These are phyloP conservation scores for Xylariomycetidae sp. DNA, from an alignment of 2,329 filamentous ascomycete species.

Conservation along the genomic window DNA sequence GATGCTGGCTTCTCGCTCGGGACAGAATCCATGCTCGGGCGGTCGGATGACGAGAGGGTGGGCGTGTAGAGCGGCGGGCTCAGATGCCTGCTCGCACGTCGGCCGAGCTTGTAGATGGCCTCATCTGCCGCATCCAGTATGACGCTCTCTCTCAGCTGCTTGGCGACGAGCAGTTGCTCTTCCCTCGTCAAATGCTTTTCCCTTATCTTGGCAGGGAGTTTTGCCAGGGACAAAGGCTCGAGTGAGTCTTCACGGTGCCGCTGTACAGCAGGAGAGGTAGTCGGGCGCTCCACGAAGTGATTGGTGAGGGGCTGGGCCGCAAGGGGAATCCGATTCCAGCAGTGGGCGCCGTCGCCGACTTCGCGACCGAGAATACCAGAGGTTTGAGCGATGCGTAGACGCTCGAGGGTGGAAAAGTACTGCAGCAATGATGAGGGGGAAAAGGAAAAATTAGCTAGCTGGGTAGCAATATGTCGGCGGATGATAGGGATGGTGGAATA, in stretches of 20 bases:
- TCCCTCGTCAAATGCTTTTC: conserved; percentile 62
- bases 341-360: conserved; percentile 3
- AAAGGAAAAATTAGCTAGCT: too few relatives aligned
- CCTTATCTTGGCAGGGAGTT: conserved; percentile 62
- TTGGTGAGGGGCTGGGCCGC: conserved; percentile 6
- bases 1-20: conserved; percentile 19
- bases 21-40: conserved; percentile 23
- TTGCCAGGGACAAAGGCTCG: conserved; percentile 61
- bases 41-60: conserved; percentile 21
- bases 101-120: conserved; percentile 41
- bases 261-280: conserved; percentile 34
- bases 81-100: conserved; percentile 30
- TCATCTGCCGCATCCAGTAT: conserved; percentile 54
- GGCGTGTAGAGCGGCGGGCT: conserved; percentile 24
- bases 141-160: conserved; percentile 43
- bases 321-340: too few relatives aligned
- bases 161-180: conserved; percentile 56
- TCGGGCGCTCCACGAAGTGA: conserved; percentile 7
- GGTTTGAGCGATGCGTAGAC: conserved; percentile 51
- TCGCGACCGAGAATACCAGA: conserved; percentile 21
- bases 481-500: conserved; percentile 1
- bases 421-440: conserved; percentile 27
- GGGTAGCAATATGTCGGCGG: too few relatives aligned
- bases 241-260: too few relatives aligned
- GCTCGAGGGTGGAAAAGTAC: conserved; percentile 58